These are phyloP conservation scores for Pseudopithomyces chartarum DNA, from an alignment of 2,329 filamentous ascomycete species.

Conservation along the genomic window DNA sequence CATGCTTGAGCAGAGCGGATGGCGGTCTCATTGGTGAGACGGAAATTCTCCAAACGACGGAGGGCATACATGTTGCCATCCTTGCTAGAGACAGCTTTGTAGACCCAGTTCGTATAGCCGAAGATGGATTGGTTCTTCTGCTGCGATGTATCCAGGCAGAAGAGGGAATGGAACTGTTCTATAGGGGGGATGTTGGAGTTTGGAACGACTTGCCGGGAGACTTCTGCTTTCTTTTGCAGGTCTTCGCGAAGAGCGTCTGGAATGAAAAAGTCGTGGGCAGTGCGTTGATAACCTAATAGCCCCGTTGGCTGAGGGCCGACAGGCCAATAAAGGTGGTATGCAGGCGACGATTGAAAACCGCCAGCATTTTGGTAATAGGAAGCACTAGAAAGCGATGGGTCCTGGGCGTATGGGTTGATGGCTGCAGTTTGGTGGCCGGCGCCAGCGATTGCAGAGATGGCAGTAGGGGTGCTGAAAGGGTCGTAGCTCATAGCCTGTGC, in stretches of 20 bases:
- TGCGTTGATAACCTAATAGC: constrained; percentile 81
- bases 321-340: constrained; percentile 89
- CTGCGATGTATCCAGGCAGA: constrained; percentile 82
- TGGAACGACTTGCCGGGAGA: constrained; percentile 81
- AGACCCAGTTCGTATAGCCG: constrained; percentile 90
- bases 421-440: constrained; percentile 45
- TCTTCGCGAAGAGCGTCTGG: constrained; percentile 86
- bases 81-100: constrained; percentile 88
- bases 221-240: constrained; percentile 84
- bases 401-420: constrained; percentile 75
- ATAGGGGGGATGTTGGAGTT: constrained; percentile 77
- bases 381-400: constrained; percentile 65
- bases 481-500: constrained; percentile 48
- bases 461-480: constrained; percentile 47
- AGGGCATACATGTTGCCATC: constrained; percentile 89
- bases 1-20: constrained; percentile 86
- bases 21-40: constrained; percentile 85
- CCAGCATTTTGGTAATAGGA: constrained; percentile 68
- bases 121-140: constrained; percentile 80
- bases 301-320: constrained; percentile 82
- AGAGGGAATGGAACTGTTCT: constrained; percentile 89
- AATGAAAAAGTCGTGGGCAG: constrained; percentile 89
- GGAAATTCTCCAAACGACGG: constrained; percentile 84
- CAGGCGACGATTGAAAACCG: constrained; percentile 59
- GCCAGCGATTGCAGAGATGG: constrained; percentile 40